Conservation (phyloP, 352 stramenopile genomes). For the Phytopythium helicoides region DNA sequence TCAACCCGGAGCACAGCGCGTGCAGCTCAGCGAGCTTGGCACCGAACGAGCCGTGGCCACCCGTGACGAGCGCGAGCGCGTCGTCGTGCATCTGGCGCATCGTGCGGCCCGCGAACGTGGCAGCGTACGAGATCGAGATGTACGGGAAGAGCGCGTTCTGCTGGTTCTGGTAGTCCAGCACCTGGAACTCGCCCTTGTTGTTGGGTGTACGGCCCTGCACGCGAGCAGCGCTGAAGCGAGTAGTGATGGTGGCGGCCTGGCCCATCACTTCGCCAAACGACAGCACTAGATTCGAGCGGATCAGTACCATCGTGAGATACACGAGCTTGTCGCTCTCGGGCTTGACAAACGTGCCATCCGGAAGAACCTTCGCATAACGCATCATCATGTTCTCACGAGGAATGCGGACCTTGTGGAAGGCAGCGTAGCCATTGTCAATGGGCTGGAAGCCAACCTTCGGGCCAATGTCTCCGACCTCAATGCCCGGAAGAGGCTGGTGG, state of each 20-base stretch:
- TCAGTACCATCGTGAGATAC: constrained; percentile 56
- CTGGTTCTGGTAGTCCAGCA: constrained; percentile 63
- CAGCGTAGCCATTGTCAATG: constrained; percentile 91
- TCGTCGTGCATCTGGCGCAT: constrained; percentile 33
- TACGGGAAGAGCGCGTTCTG: constrained; percentile 41
- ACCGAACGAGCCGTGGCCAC: constrained; percentile 26
- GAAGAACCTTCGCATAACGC: constrained; percentile 36
- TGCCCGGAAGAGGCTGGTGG: constrained; percentile 76
- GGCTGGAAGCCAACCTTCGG: constrained; percentile 91
- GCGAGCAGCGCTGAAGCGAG: constrained; percentile 47
- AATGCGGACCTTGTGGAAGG: constrained; percentile 87
- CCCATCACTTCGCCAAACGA: constrained; percentile 18
- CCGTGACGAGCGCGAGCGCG: constrained; percentile 31
- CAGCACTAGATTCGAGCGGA: constrained; percentile 29
- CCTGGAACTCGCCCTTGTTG: constrained; percentile 47
- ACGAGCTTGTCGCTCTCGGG: constrained; percentile 65
- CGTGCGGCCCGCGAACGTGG: constrained; percentile 23
- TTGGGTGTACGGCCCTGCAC: constrained; percentile 38
- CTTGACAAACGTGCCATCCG: constrained; percentile 57
- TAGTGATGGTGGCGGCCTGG: constrained; percentile 40
- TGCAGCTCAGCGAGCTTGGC: constrained; percentile 49
- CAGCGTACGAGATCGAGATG: constrained; percentile 43
- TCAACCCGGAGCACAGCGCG: constrained; percentile 49
- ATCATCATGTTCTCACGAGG: constrained; percentile 57
- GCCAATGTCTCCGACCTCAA: constrained; percentile 91